phyloP scores from a whole-genome alignment of 2,329 filamentous ascomycete species.

The Cytospora piceae region DNA sequence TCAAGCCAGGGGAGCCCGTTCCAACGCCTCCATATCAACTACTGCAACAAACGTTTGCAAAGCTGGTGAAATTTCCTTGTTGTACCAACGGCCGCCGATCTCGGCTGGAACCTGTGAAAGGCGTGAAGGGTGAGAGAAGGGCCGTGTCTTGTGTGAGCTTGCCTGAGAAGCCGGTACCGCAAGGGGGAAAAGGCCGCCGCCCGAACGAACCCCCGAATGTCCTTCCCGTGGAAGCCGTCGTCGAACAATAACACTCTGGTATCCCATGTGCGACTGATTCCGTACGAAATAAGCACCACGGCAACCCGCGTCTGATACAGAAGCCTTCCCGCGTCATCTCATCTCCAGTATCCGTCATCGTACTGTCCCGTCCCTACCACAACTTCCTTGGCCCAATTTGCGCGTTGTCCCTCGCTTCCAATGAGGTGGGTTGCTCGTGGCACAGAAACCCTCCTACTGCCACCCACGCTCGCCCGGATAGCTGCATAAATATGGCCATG shows the following conservation, averaged over 20 bases:
- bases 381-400: not conserved
- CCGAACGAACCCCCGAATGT: not conserved
- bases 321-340: not conserved
- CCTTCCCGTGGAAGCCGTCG: not conserved
- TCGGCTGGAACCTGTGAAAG: not conserved
- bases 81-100: constrained; percentile 9
- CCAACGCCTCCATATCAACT: constrained; percentile 6
- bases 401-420: not conserved
- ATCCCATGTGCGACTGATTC: not conserved
- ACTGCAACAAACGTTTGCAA: constrained; percentile 5
- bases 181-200: not conserved
- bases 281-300: not conserved
- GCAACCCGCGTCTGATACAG: not conserved
- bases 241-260: not conserved
- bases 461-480: not conserved
- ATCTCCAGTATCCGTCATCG: not conserved
- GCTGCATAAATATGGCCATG: constrained; percentile 8
- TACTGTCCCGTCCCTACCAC: not conserved
- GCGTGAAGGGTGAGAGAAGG: not conserved
- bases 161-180: not conserved
- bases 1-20: not conserved
- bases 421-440: not conserved
- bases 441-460: not conserved
- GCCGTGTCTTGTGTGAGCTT: not conserved
- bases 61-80: constrained; percentile 3